Base-by-base conservation (phyloP, 768 basidiomycete species). In the Kockovaella imperatae region DNA sequence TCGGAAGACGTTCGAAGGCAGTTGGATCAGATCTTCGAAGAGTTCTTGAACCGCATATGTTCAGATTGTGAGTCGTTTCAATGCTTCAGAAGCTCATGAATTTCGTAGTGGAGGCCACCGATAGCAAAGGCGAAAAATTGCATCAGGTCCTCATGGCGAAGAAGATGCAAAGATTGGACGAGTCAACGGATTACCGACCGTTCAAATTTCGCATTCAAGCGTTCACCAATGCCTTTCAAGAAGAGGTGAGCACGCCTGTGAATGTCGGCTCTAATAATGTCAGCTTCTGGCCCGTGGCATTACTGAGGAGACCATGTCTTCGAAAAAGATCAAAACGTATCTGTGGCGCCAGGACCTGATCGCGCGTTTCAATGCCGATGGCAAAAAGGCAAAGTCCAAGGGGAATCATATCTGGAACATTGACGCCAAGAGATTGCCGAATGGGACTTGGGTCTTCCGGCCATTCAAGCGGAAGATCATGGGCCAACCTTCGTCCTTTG, bases 401-500 rank as follows among this genome's bases (percentile, higher is more conserved):
- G 93, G 93, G 39, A 99, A 99, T 73, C 93, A 97, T 63, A 95
- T 96, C 57, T 99, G 93, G 93, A 91, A 89, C 64, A 84, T 97
- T 42, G 88, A 96, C 62, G 93, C 89, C n/a, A 87, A 80, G 74
- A 91, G 87, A 71, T 66, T 69, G 35, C 64, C 69, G 1, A 52
- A 60, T 3, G 80, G 83, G 34, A 74, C 78, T 54, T 96, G 89
- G 89, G 77, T 80, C 44, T 95, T 93, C 74, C 79, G 87, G 42
- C 83, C 86, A 11, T 95, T 93, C 74, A 76, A 83, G 61, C 82
- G 90, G 47, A 84, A 83, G 71, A 80, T 97, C 46, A 85, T 88
- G 28, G 89, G 88, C 23, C 76, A 77, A 8, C 86, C 90, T 13
- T 83, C 87, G 13, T 74, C 78, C 34, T 81, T 87, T 44, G 93